phyloP scores from a whole-genome alignment of 768 basidiomycete species.

The Hypholoma fasciculare region DNA sequence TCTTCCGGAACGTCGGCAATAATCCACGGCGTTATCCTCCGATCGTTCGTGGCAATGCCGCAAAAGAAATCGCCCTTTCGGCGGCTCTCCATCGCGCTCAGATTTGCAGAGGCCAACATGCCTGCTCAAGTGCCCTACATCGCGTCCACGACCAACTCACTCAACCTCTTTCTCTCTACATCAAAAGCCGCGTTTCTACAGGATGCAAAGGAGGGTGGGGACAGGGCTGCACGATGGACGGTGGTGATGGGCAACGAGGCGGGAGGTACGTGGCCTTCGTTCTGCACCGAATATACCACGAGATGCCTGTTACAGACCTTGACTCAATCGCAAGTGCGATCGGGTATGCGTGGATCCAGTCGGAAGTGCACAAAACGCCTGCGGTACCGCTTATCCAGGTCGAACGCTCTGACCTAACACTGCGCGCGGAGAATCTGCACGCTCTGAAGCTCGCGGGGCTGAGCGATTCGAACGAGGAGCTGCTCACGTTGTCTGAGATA shows the following conservation, averaged over 20 bases:
- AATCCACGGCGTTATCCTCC: background rate
- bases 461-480: constrained; percentile 44
- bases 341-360: constrained; percentile 77
- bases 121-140: constrained; percentile 16
- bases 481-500: constrained; percentile 75
- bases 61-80: constrained; percentile 29
- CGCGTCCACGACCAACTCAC: constrained; percentile 15
- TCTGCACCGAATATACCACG: background rate
- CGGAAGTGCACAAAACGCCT: constrained; percentile 50
- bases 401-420: constrained; percentile 60
- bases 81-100: constrained; percentile 36
- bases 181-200: constrained; percentile 62
- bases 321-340: constrained; percentile 88
- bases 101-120: constrained; percentile 27
- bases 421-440: constrained; percentile 87
- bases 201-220: constrained; percentile 44
- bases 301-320: constrained; percentile 59
- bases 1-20: constrained; percentile 6
- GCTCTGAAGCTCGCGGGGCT: constrained; percentile 67
- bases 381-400: constrained; percentile 77
- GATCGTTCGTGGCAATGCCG: constrained; percentile 18
- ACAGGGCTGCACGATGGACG: constrained; percentile 66
- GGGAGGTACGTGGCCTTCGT: constrained; percentile 62
- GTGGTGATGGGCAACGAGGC: constrained; percentile 96
- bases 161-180: constrained; percentile 31